Evolutionary conservation across 805 yeast species (phyloP).

Genomic region (Yamadazyma olivae): DNA sequence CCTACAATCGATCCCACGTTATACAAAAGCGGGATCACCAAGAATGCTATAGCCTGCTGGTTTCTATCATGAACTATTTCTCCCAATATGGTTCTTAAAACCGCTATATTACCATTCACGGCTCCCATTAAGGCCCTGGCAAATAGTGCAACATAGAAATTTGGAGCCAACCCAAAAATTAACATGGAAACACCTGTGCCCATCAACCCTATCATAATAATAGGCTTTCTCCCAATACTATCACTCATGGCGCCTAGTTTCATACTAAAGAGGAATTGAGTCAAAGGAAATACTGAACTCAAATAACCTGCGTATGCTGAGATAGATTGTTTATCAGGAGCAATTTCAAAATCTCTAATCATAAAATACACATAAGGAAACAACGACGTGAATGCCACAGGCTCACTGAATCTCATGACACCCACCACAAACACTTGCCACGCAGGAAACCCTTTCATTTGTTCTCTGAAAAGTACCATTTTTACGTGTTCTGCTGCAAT

Average conservation of each 20-base stretch:
- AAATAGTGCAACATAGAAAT: slow-evolving; percentile 48
- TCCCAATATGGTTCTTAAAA: slow-evolving; percentile 58
- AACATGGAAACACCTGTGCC: slow-evolving; percentile 49
- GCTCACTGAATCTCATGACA: slow-evolving; percentile 53
- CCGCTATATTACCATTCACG: slow-evolving; percentile 61
- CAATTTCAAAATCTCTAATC: slow-evolving; percentile 4
- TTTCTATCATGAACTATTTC: slow-evolving; percentile 52
- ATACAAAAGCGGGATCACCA: slow-evolving; percentile 57
- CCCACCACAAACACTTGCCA: slow-evolving; percentile 38
- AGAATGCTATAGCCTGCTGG: slow-evolving; percentile 61
- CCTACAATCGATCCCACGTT: slow-evolving; percentile 62
- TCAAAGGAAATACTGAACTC: slow-evolving; percentile 52
- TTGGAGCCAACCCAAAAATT: slow-evolving; percentile 51
- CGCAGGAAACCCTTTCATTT: slow-evolving; percentile 51
- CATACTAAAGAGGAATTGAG: slow-evolving; percentile 53
- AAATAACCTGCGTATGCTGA: slow-evolving; percentile 6
- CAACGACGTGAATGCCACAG: slow-evolving; percentile 18
- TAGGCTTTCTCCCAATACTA: slow-evolving; percentile 51
- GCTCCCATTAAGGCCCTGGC: slow-evolving; percentile 56
- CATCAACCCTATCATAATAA: slow-evolving; percentile 46
- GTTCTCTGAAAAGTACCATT: slow-evolving; percentile 43
- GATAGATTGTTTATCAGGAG: not conserved
- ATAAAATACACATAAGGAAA: slow-evolving; percentile 7
- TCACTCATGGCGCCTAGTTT: slow-evolving; percentile 60
- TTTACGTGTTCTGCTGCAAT: not conserved